A percentile compares a stretch with the other conserved stretches of the same genome.
Conservation (phyloP, 495 filamentous ascomycete genomes). For the Extremus antarcticus region DNA sequence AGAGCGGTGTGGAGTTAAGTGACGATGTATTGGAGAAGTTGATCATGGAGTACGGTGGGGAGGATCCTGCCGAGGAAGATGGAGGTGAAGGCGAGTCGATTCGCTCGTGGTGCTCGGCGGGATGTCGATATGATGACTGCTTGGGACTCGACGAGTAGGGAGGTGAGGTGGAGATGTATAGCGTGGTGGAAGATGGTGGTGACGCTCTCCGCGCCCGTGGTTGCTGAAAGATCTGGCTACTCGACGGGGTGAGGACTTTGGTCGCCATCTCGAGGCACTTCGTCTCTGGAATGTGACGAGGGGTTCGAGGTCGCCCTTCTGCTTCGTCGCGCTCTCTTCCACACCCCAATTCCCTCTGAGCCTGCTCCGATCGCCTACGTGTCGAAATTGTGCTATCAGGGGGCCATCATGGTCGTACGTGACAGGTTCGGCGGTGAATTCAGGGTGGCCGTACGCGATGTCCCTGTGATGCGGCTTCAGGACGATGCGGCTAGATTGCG, state of each 20-base stretch:
- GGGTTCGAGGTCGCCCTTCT: background rate
- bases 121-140: background rate
- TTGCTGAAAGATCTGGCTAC: background rate
- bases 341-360: too few relatives aligned
- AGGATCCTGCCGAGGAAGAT: background rate
- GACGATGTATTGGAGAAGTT: conserved; percentile 8
- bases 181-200: background rate
- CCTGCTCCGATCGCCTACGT: too few relatives aligned
- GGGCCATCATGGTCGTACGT: background rate
- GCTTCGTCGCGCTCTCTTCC: background rate
- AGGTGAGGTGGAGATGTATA: background rate
- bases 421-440: too few relatives aligned
- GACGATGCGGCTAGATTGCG: too few relatives aligned
- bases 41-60: conserved; percentile 6
- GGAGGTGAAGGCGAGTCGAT: background rate
- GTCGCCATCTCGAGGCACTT: background rate
- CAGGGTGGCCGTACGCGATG: too few relatives aligned
- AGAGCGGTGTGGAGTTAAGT: conserved; percentile 6
- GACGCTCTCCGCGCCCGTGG: background rate
- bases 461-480: too few relatives aligned
- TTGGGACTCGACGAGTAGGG: conserved; percentile 1
- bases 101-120: conserved; percentile 1
- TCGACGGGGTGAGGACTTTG: background rate
- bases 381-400: background rate
- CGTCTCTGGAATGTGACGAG: background rate